These are phyloP conservation scores for Aspergillus luchuensis DNA, from an alignment of 2,329 filamentous ascomycete genomes.

Conservation along the genomic window DNA sequence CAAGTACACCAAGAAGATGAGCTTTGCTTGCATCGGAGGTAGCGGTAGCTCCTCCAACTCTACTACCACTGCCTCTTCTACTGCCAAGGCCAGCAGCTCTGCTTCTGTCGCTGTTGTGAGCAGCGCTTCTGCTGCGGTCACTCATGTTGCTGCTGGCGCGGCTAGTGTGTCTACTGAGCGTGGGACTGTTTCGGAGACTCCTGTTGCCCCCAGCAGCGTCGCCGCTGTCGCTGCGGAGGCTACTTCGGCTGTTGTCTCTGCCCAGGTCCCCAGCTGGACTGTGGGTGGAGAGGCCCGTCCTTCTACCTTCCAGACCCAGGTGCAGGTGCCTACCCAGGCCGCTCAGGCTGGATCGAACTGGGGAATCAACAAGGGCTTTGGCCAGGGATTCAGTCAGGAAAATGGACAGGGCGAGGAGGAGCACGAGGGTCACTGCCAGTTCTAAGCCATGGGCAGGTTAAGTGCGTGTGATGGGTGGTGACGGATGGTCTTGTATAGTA, in stretches of 20 bases:
- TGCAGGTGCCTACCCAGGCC: background rate
- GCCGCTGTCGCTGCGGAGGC: background rate
- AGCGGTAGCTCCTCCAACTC: background rate
- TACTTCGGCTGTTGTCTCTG: background rate
- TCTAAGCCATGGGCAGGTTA: background rate
- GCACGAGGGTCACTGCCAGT: background rate
- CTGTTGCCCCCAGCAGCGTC: background rate
- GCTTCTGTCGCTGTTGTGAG: background rate
- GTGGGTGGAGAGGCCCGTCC: background rate
- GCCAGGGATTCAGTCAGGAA: background rate
- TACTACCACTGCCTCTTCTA: background rate
- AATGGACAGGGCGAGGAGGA: background rate
- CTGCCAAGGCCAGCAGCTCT: background rate
- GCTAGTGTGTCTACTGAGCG: background rate
- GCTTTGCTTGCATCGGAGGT: conserved; percentile 30
- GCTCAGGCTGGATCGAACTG: background rate
- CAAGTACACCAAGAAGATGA: conserved; percentile 25
- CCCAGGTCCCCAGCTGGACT: background rate
- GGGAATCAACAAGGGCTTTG: background rate
- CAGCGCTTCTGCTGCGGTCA: background rate
- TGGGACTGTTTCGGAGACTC: background rate
- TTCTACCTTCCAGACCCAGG: background rate
- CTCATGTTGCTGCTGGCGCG: background rate
- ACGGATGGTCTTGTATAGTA: background rate
- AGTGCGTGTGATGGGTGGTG: background rate